These are phyloP conservation scores for Dillenia suffruticosa DNA, from an alignment of 164 flowering plant species.

Conservation along the genomic window DNA sequence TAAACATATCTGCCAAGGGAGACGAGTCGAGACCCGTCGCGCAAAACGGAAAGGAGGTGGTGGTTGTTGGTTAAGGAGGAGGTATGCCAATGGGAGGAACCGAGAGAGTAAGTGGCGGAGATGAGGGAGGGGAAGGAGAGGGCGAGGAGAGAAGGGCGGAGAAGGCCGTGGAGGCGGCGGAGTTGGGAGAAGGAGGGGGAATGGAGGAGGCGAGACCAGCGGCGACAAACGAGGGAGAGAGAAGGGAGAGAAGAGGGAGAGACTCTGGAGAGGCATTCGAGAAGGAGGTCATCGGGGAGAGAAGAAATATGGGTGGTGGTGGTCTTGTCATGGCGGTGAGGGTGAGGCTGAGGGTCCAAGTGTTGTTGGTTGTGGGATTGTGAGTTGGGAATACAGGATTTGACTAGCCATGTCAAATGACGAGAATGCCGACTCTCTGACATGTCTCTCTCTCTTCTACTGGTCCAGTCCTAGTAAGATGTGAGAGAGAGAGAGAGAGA, in stretches of 20 bases:
- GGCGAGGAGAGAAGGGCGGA: slow-evolving; percentile 39
- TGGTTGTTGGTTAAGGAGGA: slow-evolving; percentile 15
- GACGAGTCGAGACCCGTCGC: slow-evolving; percentile 15
- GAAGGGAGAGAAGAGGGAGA: slow-evolving; percentile 54
- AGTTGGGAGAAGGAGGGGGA: slow-evolving; percentile 45
- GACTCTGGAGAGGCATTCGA: slow-evolving; percentile 68
- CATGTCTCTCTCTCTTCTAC: slow-evolving; percentile 5
- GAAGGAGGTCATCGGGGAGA: slow-evolving; percentile 81
- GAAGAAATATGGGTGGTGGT: slow-evolving; percentile 23
- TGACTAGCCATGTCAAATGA: slow-evolving; percentile 76
- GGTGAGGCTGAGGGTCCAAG: slow-evolving; percentile 12
- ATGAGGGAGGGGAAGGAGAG: slow-evolving; percentile 31
- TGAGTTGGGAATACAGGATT: slow-evolving; percentile 71
- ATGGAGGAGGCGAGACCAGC: slow-evolving; percentile 45
- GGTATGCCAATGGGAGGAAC: slow-evolving; percentile 24
- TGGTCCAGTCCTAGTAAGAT: no score
- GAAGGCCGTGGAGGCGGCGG: slow-evolving; percentile 49
- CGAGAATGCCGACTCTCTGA: slow-evolving; percentile 59
- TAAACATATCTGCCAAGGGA: slow-evolving; percentile 53
- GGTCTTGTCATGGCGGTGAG: slow-evolving; percentile 1
- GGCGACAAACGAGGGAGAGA: slow-evolving; percentile 56
- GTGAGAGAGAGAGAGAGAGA: background rate
- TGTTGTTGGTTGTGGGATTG: slow-evolving; percentile 14
- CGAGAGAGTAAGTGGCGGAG: slow-evolving; percentile 31
- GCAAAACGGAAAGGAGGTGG: slow-evolving; percentile 1